Evolutionary conservation across 2,329 filamentous ascomycete species (phyloP), one percentile per base, ranked within the genome.

Genomic region (Mollisiaceae sp.): DNA sequence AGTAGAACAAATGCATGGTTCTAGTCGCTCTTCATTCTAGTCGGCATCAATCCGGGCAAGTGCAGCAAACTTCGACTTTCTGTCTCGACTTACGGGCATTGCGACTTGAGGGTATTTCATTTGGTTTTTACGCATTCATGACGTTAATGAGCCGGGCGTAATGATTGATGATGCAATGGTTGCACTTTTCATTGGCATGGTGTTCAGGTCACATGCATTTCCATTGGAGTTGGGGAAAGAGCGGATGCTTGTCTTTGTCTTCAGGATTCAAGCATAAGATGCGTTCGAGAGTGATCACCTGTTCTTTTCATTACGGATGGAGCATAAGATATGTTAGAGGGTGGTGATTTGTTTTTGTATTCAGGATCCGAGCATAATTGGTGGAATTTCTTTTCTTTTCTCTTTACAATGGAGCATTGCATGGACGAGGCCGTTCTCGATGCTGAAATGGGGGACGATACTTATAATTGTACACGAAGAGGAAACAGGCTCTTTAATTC

Each of bases 71-170:
- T 32, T 56, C 59, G 61, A 62, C 60, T 63, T 60, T 67, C 52
- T 64, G 39, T 59, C 65, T 62, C 41, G 41, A 43, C 41, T 43
- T 43, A n/a, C 18, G 41, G 4, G 41, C 54, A 43, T 59, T 55
- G 36, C 63, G 63, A 67, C 59, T 59, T 43, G 62, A 59, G 60
- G 38, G 59, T 41, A 65, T 64, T 60, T 65, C 63, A 60, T 62
- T 62, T 43, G 62, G 24, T 63, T 66, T 63, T 66, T 63, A 62
- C 54, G 27, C 43, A 41, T 62, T 43, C 61, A 52, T 56, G 65
- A 63, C 59, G 4, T 66, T 65, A 54, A 67, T 65, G 63, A 65
- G 59, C 62, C 61, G 32, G 57, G 55, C 22, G 20, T 35, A 43
- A 39, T 61, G 22, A 60, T 45, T 41, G 57, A 39, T 56, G 20